Base-by-base conservation (phyloP, 805 yeast species). In the Zygotorulaspora chibaensis region DNA sequence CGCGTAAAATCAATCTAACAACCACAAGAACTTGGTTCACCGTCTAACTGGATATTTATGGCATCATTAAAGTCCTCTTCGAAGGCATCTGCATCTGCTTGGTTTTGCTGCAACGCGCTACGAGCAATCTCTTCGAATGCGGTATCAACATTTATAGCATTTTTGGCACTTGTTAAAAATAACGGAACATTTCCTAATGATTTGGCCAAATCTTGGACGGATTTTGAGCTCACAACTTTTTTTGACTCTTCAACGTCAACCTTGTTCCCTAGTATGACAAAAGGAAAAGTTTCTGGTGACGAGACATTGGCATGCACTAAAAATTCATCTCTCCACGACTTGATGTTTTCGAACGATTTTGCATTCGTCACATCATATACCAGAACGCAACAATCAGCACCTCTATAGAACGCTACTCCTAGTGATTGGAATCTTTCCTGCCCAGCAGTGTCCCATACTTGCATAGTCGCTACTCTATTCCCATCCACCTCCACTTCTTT, bases 371-470 rank as follows among this genome's bases (percentile, higher is more conserved):
- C 98, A 63, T 91, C 99, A 65, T 86, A 91, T 55, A 93, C 95
- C 49, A 91, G 75, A 8, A 91, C 96, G 70, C 98, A 93, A 69
- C 98, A 93, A 67, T 93, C 98, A 1, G 98, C 96, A 30, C 98
- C 98, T 59, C 99, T 76, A 67, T 93, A 91, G 66, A 91, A 91
- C 0, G 98, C 98, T 36, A 91, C 97, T 12, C 98, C 98, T 51
- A 91, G 73, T 47, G 95, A 84, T 69, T 93, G 98, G 75, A 91
- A 91, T 59, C 99, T 77, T 68, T 91, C 99, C 72, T 91, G 99
- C 30, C 99, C 99, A 7, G 98, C 98, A 35, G 99, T 91, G 63
- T 91, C 99, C 99, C 99, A 91, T 45, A 93, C 84, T 69, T 86
- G 91, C 69, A 71, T 67, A 5, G 75, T 71, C 12, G 73, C 76